Conservation (phyloP, 306 rosid species). For the Biancaea sappan region DNA sequence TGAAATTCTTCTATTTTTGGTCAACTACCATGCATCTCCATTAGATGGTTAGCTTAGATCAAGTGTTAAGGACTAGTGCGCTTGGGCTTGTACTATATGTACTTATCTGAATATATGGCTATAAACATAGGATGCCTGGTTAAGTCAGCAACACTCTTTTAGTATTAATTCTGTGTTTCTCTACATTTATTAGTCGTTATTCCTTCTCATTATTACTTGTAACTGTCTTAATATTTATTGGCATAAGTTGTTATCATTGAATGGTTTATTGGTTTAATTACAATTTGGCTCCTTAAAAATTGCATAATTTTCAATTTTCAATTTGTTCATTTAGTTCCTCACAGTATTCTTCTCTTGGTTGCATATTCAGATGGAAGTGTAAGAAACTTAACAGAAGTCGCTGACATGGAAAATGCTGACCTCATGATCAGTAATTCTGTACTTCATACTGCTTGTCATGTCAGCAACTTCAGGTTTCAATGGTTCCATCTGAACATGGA, state of each 20-base stretch:
- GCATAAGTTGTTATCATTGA: conserved; percentile 4
- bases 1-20: too few relatives aligned
- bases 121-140: too few relatives aligned
- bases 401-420: background rate
- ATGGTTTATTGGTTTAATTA: background rate
- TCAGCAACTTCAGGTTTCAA: background rate
- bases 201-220: background rate
- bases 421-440: background rate
- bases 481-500: background rate
- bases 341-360: background rate
- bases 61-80: too few relatives aligned
- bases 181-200: background rate
- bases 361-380: background rate
- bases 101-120: too few relatives aligned
- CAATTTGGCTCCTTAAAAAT: background rate
- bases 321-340: background rate
- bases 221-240: background rate
- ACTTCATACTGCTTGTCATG: background rate
- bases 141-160: too few relatives aligned
- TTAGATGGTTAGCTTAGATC: too few relatives aligned
- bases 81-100: too few relatives aligned
- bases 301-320: background rate
- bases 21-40: too few relatives aligned
- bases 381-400: background rate
- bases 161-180: too few relatives aligned